A percentile compares a stretch with the other conserved stretches of the same genome.
Conservation (phyloP, 2,329 filamentous ascomycete species). For the Hymenoscyphus salicellus region DNA sequence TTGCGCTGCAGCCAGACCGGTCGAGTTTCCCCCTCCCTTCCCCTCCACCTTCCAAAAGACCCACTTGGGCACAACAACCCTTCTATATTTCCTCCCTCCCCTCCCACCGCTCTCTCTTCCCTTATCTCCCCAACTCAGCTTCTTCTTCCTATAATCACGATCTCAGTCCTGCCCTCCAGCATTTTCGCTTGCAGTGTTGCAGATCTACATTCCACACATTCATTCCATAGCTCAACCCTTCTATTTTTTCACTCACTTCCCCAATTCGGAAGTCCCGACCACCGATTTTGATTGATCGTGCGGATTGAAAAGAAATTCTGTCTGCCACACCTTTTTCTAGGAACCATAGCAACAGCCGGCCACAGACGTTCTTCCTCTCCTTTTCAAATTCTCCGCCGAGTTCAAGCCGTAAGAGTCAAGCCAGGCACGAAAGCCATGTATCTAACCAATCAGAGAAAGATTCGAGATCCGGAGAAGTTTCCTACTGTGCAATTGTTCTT, state of each 20-base stretch:
- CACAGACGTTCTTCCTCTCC: conserved; percentile 1
- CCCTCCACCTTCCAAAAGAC: background rate
- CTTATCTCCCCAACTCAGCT: background rate
- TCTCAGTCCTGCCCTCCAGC: background rate
- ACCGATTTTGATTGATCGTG: background rate
- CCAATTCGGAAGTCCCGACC: conserved; percentile 2
- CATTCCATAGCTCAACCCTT: background rate
- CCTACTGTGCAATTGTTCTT: conserved; percentile 80
- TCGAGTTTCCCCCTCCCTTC: background rate
- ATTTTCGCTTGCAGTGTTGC: background rate
- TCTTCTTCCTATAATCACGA: background rate
- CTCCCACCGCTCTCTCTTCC: background rate
- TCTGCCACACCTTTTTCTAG: background rate
- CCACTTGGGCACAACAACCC: conserved; percentile 1
- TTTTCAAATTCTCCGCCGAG: conserved; percentile 5
- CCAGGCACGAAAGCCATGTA: conserved; percentile 26
- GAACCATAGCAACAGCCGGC: conserved; percentile 4
- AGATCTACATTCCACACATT: conserved; percentile 6
- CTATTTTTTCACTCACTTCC: background rate
- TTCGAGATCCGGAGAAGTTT: conserved; percentile 69
- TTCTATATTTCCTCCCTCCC: background rate
- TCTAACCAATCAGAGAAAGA: conserved; percentile 32
- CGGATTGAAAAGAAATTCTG: conserved; percentile 6
- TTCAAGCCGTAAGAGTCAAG: conserved; percentile 27
- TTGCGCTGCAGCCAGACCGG: background rate